Base-by-base conservation (phyloP, 1,139 yeast genomes). In the Lodderomyces margitis region DNA sequence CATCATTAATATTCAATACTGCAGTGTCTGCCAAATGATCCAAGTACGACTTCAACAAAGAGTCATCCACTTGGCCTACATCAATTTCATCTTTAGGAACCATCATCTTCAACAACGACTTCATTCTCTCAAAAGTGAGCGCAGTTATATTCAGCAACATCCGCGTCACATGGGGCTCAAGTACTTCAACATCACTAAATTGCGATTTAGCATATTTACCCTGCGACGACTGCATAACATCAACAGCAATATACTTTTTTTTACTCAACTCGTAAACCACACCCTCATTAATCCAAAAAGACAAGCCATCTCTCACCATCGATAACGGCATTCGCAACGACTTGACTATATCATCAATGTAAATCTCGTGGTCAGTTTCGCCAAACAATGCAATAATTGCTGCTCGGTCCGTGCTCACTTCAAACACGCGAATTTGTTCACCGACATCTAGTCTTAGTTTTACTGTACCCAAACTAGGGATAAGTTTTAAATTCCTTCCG, bases 351-450 rank as follows among this genome's bases (percentile, higher is more conserved):
- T 56, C 50, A n/a, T 51, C 59, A 4, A 59, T 51, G 1, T 68
- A 54, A 9, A 66, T 43, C 20, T 54, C 59, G 15, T 56, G 56
- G 9, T 52, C 50, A 16, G 56, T 55, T 1, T 64, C 75, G 42
- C 78, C 66, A 53, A 87, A 86, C 31, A 75, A 59, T 15, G 69
- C 61, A 15, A 87, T 75, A 2, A 84, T 76, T 0, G 84, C 68
- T 1, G 95, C 95, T 49, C 83, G 81, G 24, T 79, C 84, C 0
- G 95, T 83, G 0, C 83, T 61, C 0, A 86, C 95, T 4, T 67
- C 66, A 47, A 75, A 73, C 1, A 56, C 55, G 15, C 66, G 43
- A 0, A 52, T 57, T 4, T 15, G 25, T 8, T 70, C 42, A 12
- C 50, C 60, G 31, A 84, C 63, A 24, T 70, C 78, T 8, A 92